Evolutionary conservation across 176 grass and related monocot genomes (phyloP).

Genomic region (Carex myosuroides): DNA sequence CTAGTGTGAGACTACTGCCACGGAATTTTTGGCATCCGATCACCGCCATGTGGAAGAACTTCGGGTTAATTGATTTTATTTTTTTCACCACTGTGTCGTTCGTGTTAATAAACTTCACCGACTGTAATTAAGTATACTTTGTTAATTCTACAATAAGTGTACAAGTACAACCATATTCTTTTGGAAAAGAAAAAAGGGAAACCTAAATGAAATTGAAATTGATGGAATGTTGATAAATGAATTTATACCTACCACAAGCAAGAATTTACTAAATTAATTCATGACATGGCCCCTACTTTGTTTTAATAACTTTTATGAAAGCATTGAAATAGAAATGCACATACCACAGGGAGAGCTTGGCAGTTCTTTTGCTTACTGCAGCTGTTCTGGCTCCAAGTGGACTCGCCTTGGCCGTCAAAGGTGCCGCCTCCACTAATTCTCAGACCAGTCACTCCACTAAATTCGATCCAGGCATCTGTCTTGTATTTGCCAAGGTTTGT

Average conservation of each 20-base stretch:
- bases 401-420: slow-evolving; percentile 60
- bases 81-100: not conserved
- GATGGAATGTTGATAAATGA: not conserved
- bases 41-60: slow-evolving; percentile 79
- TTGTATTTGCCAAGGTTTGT: slow-evolving; percentile 46
- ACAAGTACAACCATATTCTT: not conserved
- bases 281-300: not conserved
- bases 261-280: not conserved
- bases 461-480: slow-evolving; percentile 50
- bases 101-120: slow-evolving; percentile 8
- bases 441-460: slow-evolving; percentile 34
- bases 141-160: no score
- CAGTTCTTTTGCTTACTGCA: slow-evolving; percentile 52
- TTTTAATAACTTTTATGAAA: not conserved
- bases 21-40: slow-evolving; percentile 25
- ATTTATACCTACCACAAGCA: not conserved
- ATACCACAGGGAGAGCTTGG: slow-evolving; percentile 67
- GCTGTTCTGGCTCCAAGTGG: slow-evolving; percentile 55
- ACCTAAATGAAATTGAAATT: not conserved
- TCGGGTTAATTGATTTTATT: slow-evolving; percentile 53
- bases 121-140: not conserved
- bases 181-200: not conserved
- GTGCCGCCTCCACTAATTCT: slow-evolving; percentile 39
- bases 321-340: not conserved
- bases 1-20: slow-evolving; percentile 27